Percentiles rank a stretch among this genome's conserved stretches.
Conservation (phyloP, 371 early-diverging fungal genomes). For the Chytridiales sp. region DNA sequence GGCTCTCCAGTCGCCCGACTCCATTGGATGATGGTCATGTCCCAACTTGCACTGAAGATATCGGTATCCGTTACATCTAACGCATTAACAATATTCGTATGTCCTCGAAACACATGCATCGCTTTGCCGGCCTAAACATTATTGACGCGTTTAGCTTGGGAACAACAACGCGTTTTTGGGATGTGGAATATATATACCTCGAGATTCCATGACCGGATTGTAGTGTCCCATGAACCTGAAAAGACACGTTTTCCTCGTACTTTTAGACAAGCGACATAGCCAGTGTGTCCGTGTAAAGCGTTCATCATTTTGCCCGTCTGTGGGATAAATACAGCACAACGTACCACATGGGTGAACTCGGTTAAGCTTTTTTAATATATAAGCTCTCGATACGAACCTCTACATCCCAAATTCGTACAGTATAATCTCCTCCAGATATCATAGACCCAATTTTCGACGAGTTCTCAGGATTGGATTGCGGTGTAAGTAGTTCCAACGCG, state of each 20-base stretch:
- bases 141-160: not conserved
- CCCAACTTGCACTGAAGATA: constrained; percentile 50
- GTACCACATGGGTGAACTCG: not conserved
- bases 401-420: constrained; percentile 41
- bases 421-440: constrained; percentile 47
- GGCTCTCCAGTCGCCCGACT: constrained; percentile 52
- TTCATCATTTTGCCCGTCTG: constrained; percentile 20
- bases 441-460: constrained; percentile 17
- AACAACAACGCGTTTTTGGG: not conserved
- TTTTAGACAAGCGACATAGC: constrained; percentile 44
- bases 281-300: constrained; percentile 42
- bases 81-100: constrained; percentile 50
- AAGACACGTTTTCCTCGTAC: constrained; percentile 46
- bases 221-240: constrained; percentile 50
- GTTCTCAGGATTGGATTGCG: constrained; percentile 9
- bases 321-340: not conserved
- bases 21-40: constrained; percentile 53
- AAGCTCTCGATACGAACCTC: constrained; percentile 19
- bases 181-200: too few species aligned
- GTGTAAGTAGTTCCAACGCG: constrained; percentile 35
- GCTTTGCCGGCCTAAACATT: constrained; percentile 36
- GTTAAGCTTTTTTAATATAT: not conserved
- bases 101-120: constrained; percentile 53
- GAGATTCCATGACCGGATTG: constrained; percentile 49
- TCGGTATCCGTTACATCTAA: constrained; percentile 50